Evolutionary conservation across 371 early-diverging fungal species (phyloP), one percentile per base, ranked within the genome.

Genomic region (Fennellomyces sp.): DNA sequence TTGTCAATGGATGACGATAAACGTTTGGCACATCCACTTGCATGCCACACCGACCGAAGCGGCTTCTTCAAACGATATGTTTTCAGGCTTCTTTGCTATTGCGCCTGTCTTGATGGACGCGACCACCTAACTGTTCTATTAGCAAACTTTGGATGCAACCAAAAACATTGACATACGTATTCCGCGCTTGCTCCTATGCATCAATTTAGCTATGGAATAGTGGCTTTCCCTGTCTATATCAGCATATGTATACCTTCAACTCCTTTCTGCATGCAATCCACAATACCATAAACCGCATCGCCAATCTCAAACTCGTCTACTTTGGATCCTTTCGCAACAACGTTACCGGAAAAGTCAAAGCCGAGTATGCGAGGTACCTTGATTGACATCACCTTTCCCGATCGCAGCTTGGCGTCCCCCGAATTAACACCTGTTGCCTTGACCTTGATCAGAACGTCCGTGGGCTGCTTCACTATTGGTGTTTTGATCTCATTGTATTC

Each of bases 371-470:
- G 27, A 12, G 84, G 82, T 5, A 63, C 28, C 2, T 1, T 23
- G 0, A 25, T 21, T 5, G 47, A 36, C 19, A n/a, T 45, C 5
- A 15, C 19, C 3, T 72, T 75, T 11, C 78, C 78, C 19, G 56
- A 0, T 4, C 71, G 58, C 5, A 54, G 3, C 51, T 88, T 88
- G 56, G 71, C 76, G 36, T 89, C 90, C 4, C 81, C 74, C 13
- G 90, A 86, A 47, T 89, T 89, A 12, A 85, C 59, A 7, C 85
- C 84, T 2, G 82, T 71, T 6, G 84, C 83, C 17, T 72, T 66
- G 36, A 89, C 73, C 45, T 77, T 65, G 17, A 88, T 66, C 13
- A 88, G 65, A 10, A 87, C 64, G n/a, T 83, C 67, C 19, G 66
- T 61, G 0, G 77, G 57, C 4, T 30, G 29, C 17, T 60, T 64